phyloP scores from a whole-genome alignment of 441 rosid species.

The Populus hybrid region DNA sequence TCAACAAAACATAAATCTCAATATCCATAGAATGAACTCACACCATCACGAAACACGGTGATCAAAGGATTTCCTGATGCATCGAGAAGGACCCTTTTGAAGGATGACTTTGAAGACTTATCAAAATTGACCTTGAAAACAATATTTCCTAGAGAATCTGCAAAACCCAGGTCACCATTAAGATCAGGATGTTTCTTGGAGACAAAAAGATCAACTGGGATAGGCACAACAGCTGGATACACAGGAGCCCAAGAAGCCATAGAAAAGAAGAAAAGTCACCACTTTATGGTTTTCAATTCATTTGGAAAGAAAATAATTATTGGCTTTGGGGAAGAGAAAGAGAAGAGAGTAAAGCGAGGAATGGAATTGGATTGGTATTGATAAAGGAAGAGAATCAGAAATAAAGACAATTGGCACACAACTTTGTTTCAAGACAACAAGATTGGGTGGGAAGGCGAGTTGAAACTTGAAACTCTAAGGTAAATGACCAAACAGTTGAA shows the following conservation, averaged over 20 bases:
- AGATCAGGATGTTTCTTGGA: slow-evolving; percentile 65
- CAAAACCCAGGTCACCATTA: slow-evolving; percentile 54
- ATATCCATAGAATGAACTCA: slow-evolving; percentile 24
- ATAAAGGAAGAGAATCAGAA: background rate
- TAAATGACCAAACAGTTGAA: background rate
- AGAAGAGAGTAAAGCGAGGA: background rate
- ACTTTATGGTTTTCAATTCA: background rate
- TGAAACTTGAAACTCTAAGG: background rate
- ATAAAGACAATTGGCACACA: background rate
- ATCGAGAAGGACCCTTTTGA: slow-evolving; percentile 40
- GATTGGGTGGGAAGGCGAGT: background rate
- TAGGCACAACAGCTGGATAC: slow-evolving; percentile 29
- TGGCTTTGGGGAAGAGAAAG: background rate
- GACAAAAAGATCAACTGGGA: slow-evolving; percentile 69
- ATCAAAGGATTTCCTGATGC: slow-evolving; percentile 45
- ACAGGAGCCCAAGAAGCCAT: slow-evolving; percentile 36
- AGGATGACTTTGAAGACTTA: slow-evolving; percentile 24
- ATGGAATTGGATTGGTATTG: background rate
- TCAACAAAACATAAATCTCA: background rate
- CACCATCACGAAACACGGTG: slow-evolving; percentile 44
- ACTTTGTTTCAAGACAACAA: background rate
- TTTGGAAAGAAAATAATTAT: background rate
- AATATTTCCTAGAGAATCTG: slow-evolving; percentile 54
- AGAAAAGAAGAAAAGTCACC: background rate
- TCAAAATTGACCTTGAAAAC: slow-evolving; percentile 38